Conservation (phyloP, 129 eudicot species). For the Tagetes erecta region DNA sequence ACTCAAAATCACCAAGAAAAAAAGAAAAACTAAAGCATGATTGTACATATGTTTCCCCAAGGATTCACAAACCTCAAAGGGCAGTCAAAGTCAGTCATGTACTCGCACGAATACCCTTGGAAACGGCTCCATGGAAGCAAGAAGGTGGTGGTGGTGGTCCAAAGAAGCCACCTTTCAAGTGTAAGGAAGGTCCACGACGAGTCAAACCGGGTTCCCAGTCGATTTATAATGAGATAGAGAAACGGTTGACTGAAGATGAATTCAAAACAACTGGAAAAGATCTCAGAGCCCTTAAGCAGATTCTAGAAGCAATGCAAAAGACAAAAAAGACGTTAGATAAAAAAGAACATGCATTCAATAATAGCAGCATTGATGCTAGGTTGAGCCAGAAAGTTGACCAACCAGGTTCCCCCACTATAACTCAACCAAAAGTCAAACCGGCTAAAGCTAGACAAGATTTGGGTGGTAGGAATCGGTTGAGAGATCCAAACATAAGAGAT, state of each 20-base stretch:
- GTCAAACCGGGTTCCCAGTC: slow-evolving; percentile 39
- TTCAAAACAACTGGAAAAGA: slow-evolving; percentile 80
- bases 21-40: slow-evolving; percentile 42
- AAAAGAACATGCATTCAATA: slow-evolving; percentile 27
- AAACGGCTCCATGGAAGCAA: slow-evolving; percentile 84
- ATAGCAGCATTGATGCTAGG: slow-evolving; percentile 32
- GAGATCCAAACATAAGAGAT: slow-evolving; percentile 27
- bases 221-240: slow-evolving; percentile 76
- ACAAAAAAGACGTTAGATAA: slow-evolving; percentile 52
- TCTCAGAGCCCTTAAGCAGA: slow-evolving; percentile 95
- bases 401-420: slow-evolving; percentile 29
- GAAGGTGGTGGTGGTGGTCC: slow-evolving; percentile 39
- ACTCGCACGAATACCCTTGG: slow-evolving; percentile 50
- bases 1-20: slow-evolving; percentile 39
- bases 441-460: slow-evolving; percentile 30
- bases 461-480: slow-evolving; percentile 25
- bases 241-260: slow-evolving; percentile 66
- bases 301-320: slow-evolving; percentile 86
- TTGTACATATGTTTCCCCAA: slow-evolving; percentile 39
- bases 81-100: slow-evolving; percentile 27
- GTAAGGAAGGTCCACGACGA: slow-evolving; percentile 29
- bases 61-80: slow-evolving; percentile 38
- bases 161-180: slow-evolving; percentile 37
- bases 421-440: slow-evolving; percentile 31
- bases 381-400: slow-evolving; percentile 29